phyloP scores from a whole-genome alignment of 2,329 filamentous ascomycete genomes.

The Orbilia brochopaga region DNA sequence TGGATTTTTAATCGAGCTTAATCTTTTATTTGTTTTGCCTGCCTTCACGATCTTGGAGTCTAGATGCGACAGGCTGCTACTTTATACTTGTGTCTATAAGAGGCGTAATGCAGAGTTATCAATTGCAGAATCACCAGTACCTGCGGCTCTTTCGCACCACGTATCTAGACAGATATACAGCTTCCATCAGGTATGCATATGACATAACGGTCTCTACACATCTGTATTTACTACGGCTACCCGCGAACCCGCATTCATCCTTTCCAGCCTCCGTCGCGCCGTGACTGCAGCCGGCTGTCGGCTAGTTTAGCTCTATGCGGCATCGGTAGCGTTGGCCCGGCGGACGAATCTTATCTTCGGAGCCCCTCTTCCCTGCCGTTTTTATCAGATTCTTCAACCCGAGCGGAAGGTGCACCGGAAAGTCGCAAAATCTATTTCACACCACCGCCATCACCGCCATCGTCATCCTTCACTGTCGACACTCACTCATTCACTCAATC shows the following conservation, averaged over 20 bases:
- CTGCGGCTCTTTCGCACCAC: too few species aligned
- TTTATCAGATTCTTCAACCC: constrained; percentile 13
- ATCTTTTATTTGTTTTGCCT: background rate
- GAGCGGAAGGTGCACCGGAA: constrained; percentile 5
- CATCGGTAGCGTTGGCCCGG: background rate
- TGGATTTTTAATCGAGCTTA: background rate
- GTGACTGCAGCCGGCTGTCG: background rate
- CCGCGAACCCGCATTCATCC: background rate
- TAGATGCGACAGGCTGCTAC: too few species aligned
- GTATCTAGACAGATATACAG: too few species aligned
- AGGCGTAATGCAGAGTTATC: too few species aligned
- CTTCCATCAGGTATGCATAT: too few species aligned
- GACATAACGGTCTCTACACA: too few species aligned
- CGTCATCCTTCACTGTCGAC: constrained; percentile 7
- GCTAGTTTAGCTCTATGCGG: background rate
- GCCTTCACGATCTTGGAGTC: background rate
- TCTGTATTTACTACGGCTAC: too few species aligned
- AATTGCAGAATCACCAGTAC: too few species aligned
- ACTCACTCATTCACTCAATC: constrained; percentile 2
- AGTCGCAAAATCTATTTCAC: constrained; percentile 15
- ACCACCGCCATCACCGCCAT: background rate
- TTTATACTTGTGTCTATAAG: too few species aligned
- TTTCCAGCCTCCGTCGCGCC: too few species aligned
- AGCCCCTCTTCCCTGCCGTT: constrained; percentile 7
- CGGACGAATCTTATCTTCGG: background rate